phyloP scores from a whole-genome alignment of 331 rosid genomes.

The Pyracantha coccinea region DNA sequence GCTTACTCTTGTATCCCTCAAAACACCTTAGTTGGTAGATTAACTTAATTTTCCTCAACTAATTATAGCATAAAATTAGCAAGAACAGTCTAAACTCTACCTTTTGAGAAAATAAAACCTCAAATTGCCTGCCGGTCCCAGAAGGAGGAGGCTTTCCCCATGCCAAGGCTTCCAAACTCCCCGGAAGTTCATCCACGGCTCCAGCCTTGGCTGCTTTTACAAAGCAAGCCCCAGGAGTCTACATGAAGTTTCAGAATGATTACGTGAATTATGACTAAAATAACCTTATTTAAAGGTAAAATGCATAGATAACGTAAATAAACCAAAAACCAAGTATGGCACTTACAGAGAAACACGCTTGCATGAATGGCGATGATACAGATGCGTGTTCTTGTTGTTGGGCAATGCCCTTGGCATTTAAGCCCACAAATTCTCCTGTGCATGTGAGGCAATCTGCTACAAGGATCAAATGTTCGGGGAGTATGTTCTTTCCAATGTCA shows the following conservation, averaged over 20 bases:
- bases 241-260: constrained; percentile 35
- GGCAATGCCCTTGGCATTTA: constrained; percentile 75
- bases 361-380: constrained; percentile 74
- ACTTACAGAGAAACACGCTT: constrained; percentile 94
- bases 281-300: not conserved
- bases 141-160: constrained; percentile 74
- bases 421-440: constrained; percentile 82
- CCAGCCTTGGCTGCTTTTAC: constrained; percentile 88
- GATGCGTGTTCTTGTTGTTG: constrained; percentile 57
- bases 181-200: constrained; percentile 50
- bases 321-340: constrained; percentile 17
- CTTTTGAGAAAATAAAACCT: constrained; percentile 51
- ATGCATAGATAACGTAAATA: not conserved
- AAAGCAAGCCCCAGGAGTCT: constrained; percentile 77
- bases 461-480: constrained; percentile 65
- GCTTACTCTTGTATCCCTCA: not conserved
- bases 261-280: constrained; percentile 1
- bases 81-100: constrained; percentile 16
- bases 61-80: not conserved
- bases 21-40: not conserved
- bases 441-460: constrained; percentile 62
- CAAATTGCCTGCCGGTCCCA: constrained; percentile 80
- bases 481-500: constrained; percentile 70
- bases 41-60: not conserved
- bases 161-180: constrained; percentile 70